phyloP scores from a whole-genome alignment of 352 stramenopile species.

The Phytopythium delawarense region DNA sequence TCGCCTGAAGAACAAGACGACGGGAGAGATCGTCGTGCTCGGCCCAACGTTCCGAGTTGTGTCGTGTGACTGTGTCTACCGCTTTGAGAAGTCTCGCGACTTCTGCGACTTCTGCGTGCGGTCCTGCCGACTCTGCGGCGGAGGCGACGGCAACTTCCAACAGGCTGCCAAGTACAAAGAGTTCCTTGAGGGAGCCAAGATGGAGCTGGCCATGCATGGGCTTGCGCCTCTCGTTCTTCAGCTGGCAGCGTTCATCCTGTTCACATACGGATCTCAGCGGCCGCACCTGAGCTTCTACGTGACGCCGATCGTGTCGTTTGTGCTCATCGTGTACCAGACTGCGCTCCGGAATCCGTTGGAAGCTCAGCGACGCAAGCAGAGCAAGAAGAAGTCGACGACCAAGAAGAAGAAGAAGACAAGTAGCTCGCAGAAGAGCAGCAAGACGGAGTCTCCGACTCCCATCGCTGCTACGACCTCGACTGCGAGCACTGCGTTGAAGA shows the following conservation, averaged over 20 bases:
- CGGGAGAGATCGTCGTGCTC: slow-evolving; percentile 52
- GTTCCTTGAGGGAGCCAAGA: slow-evolving; percentile 61
- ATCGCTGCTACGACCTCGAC: too few relatives aligned
- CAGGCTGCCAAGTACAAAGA: slow-evolving; percentile 75
- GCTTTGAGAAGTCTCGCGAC: slow-evolving; percentile 49
- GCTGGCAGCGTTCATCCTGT: slow-evolving; percentile 35
- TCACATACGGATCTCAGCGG: slow-evolving; percentile 37
- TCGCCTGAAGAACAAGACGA: slow-evolving; percentile 31
- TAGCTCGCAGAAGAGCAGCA: slow-evolving; percentile 30
- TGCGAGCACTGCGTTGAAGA: not conserved
- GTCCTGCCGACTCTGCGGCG: slow-evolving; percentile 67
- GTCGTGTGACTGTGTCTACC: slow-evolving; percentile 79
- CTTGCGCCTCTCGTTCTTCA: slow-evolving; percentile 50
- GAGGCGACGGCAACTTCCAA: slow-evolving; percentile 69
- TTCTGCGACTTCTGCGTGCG: slow-evolving; percentile 78
- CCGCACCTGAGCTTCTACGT: slow-evolving; percentile 56
- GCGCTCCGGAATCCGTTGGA: slow-evolving; percentile 53
- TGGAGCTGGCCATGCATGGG: slow-evolving; percentile 50
- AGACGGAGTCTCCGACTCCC: slow-evolving; percentile 4
- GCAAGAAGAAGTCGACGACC: slow-evolving; percentile 41
- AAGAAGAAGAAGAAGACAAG: slow-evolving; percentile 55
- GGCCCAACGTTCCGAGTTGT: slow-evolving; percentile 82
- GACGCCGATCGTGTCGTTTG: slow-evolving; percentile 33
- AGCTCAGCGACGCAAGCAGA: slow-evolving; percentile 48
- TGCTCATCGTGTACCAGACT: slow-evolving; percentile 47